A percentile compares a stretch with the other conserved stretches of the same genome.
Evolutionary conservation across 768 basidiomycete species (phyloP).

Genomic region (Macrocybe gigantea): DNA sequence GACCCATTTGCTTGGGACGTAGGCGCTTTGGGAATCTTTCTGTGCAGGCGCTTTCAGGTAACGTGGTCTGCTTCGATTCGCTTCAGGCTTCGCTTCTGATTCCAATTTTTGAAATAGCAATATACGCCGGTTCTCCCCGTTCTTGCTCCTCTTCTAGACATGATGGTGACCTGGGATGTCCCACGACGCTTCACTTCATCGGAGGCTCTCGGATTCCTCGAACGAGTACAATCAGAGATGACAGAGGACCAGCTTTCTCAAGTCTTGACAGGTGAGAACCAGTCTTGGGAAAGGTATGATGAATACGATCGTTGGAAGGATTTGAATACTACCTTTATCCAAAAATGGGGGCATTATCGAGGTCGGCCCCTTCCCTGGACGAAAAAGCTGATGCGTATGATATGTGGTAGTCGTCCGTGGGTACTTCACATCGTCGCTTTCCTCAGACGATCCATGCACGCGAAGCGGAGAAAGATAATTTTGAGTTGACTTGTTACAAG

Average conservation of each 20-base stretch:
- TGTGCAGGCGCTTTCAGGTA: neutral
- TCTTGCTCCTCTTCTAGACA: conserved; percentile 7
- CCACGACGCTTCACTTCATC: conserved; percentile 3
- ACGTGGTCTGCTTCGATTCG: conserved; percentile 8
- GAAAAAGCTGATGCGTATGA: neutral
- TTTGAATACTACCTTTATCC: neutral
- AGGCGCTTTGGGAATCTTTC: conserved; percentile 11
- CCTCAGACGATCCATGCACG: too few relatives aligned
- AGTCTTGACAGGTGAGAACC: neutral
- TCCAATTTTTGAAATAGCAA: neutral
- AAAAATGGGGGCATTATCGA: neutral
- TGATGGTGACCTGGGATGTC: conserved; percentile 4
- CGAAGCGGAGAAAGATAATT: too few relatives aligned
- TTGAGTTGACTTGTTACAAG: too few relatives aligned
- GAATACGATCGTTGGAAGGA: neutral
- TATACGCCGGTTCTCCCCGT: neutral
- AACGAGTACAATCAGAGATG: conserved; percentile 1
- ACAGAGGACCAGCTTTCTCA: neutral
- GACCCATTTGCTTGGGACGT: conserved; percentile 21
- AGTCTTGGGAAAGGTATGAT: neutral
- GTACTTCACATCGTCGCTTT: too few relatives aligned
- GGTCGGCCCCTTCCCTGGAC: neutral
- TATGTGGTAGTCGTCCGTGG: too few relatives aligned
- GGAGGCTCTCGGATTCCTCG: conserved; percentile 6
- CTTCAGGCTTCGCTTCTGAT: neutral